Evolutionary conservation across 805 yeast genomes (phyloP).

Genomic region (Priceomyces castillae): DNA sequence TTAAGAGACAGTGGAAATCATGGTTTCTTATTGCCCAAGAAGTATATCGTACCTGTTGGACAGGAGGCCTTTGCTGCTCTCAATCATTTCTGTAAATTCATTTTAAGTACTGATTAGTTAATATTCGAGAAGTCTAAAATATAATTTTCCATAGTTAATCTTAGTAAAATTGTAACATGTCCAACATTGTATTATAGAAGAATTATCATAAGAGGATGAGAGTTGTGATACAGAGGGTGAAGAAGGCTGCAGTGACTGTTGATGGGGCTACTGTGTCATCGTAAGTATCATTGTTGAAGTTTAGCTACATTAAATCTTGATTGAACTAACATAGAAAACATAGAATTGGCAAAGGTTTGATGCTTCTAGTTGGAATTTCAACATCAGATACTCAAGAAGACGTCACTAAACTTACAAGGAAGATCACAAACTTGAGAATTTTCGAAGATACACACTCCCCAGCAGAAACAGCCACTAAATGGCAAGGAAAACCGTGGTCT

Average conservation of each 20-base stretch:
- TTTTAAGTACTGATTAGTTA: constrained; percentile 26
- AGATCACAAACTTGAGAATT: constrained; percentile 60
- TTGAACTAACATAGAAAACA: background rate
- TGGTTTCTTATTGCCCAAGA: constrained; percentile 75
- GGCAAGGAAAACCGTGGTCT: constrained; percentile 75
- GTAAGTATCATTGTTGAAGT: constrained; percentile 23
- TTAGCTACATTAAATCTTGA: background rate
- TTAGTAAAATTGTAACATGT: too few species aligned
- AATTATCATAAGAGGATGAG: constrained; percentile 49
- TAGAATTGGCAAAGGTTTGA: constrained; percentile 64
- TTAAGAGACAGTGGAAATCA: constrained; percentile 79
- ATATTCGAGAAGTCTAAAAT: too few species aligned
- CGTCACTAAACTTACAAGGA: constrained; percentile 63
- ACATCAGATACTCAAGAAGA: constrained; percentile 75
- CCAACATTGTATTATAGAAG: too few species aligned
- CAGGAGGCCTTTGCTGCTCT: constrained; percentile 67
- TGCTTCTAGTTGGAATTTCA: constrained; percentile 83
- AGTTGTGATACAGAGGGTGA: constrained; percentile 88
- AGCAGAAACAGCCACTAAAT: constrained; percentile 42
- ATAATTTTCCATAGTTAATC: too few species aligned
- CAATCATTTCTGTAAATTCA: constrained; percentile 53
- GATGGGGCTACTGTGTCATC: constrained; percentile 66
- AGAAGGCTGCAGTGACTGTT: constrained; percentile 85
- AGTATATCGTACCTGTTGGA: constrained; percentile 73
- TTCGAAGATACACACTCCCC: constrained; percentile 62